Percentiles rank a stretch among this genome's conserved stretches.
These are phyloP conservation scores for Teunomyces funiuensis DNA, from an alignment of 805 yeast genomes.

Conservation along the genomic window DNA sequence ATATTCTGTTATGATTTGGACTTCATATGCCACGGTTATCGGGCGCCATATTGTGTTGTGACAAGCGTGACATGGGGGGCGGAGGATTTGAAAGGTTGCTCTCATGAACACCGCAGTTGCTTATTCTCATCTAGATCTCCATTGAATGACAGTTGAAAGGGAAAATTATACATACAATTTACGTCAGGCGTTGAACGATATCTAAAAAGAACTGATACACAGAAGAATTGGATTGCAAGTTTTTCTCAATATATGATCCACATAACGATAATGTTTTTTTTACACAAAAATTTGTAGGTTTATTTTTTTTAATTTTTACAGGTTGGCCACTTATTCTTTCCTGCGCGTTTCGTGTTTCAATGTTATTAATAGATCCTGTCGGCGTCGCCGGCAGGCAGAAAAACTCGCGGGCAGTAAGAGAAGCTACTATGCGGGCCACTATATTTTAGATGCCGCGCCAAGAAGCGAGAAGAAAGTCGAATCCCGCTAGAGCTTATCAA, in stretches of 20 bases:
- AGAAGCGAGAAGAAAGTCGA: too few species aligned
- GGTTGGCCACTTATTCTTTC: not conserved
- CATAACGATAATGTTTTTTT: constrained; percentile 1
- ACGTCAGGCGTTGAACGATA: constrained; percentile 4
- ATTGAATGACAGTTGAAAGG: not conserved
- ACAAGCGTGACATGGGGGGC: too few species aligned
- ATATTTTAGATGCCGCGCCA: too few species aligned
- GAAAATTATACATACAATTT: constrained; percentile 1
- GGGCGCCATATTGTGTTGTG: too few species aligned
- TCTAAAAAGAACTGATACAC: constrained; percentile 1
- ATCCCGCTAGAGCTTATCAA: too few species aligned
- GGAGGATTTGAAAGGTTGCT: too few species aligned
- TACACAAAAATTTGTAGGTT: not conserved
- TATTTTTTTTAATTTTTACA: constrained; percentile 2
- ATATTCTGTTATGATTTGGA: too few species aligned
- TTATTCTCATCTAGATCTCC: not conserved
- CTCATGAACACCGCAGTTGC: not conserved
- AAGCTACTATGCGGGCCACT: too few species aligned
- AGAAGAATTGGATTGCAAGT: not conserved
- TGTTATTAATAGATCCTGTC: constrained; percentile 6
- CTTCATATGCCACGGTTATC: too few species aligned
- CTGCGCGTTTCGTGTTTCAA: constrained; percentile 6
- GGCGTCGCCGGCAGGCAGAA: not conserved
- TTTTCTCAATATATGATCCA: constrained; percentile 3
- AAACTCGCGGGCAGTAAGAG: not conserved